phyloP scores from a whole-genome alignment of 2,329 filamentous ascomycete genomes.

The Penicillium hesseltinei region DNA sequence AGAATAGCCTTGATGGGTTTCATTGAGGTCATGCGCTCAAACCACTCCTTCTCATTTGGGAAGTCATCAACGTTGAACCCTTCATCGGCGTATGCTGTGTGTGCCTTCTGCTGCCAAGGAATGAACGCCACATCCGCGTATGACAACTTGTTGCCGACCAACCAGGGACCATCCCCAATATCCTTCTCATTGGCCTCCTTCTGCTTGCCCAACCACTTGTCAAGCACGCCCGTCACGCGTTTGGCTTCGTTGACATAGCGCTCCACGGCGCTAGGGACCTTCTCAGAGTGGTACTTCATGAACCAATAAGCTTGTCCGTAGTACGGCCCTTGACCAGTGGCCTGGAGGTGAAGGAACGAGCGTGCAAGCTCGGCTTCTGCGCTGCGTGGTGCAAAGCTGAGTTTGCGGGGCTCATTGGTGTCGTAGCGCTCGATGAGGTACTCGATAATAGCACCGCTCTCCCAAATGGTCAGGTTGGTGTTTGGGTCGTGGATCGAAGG shows the following conservation, averaged over 20 bases:
- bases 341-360: slow-evolving; percentile 49
- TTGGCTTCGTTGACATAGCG: slow-evolving; percentile 45
- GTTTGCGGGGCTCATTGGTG: slow-evolving; percentile 28
- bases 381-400: slow-evolving; percentile 36
- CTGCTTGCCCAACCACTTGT: slow-evolving; percentile 35
- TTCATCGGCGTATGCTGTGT: background rate
- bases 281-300: slow-evolving; percentile 40
- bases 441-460: slow-evolving; percentile 47
- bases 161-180: slow-evolving; percentile 25
- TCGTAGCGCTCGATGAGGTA: slow-evolving; percentile 49
- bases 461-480: slow-evolving; percentile 43
- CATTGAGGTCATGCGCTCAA: slow-evolving; percentile 14
- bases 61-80: slow-evolving; percentile 8
- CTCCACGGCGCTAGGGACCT: slow-evolving; percentile 40
- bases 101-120: slow-evolving; percentile 29
- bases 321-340: slow-evolving; percentile 50
- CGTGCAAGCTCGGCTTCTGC: slow-evolving; percentile 41
- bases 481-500: slow-evolving; percentile 39
- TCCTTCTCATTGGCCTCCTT: background rate
- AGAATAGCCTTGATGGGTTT: slow-evolving; percentile 6
- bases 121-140: slow-evolving; percentile 45
- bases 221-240: slow-evolving; percentile 46
- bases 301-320: slow-evolving; percentile 51
- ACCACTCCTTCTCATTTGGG: slow-evolving; percentile 16
- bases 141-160: slow-evolving; percentile 44